Base-by-base conservation (phyloP, 2,329 filamentous ascomycete genomes). In the Fusarium sp. region DNA sequence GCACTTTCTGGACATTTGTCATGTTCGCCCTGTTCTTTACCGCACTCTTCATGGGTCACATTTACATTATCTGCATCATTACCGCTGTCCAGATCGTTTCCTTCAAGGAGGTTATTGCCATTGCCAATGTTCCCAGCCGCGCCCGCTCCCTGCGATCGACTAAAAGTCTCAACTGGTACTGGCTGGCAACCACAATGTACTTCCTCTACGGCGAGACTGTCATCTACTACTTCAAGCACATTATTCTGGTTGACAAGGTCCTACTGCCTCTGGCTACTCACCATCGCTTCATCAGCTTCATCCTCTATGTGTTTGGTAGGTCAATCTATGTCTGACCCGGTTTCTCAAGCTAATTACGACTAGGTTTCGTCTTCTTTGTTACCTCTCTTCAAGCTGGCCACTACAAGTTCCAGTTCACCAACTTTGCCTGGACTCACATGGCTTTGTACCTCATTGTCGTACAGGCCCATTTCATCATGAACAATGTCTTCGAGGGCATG, bases 191-290 rank as follows among this genome's bases (percentile, higher is more conserved):
- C 27, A 97, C 95, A 73, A 98, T 99, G 95, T 99, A 99, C 85
- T 99, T 97, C 75, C 86, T 99, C 53, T 99, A 99, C 79, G 96
- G 96, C 78, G 96, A 99, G 83, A 98, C 93, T 76, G 95, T 99
- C 77, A 97, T 99, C 77, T 99, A 99, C 84, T 99, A 99, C 83
- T 99, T 99, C 84, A 99, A 99, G 87, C 96, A 99, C 79, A 95
- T 99, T 72, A 90, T 99, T 45, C 84, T 99, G 63, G 94, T 99
- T 47, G 96, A 99, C 82, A 93, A 92, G 80, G 92, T 98, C 47
- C 85, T 99, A 66, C 85, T 98, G 61, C 96, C 96, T 11, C 90
- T 99, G 78, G 94, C 96, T 57, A 98, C 95, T 18, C 96, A 99
- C 83, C 96, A 99, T 80, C 89, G 96, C 73, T 99, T 99, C 85